Evolutionary conservation across 306 rosid genomes (phyloP).

Genomic region (Crotalaria pallida): DNA sequence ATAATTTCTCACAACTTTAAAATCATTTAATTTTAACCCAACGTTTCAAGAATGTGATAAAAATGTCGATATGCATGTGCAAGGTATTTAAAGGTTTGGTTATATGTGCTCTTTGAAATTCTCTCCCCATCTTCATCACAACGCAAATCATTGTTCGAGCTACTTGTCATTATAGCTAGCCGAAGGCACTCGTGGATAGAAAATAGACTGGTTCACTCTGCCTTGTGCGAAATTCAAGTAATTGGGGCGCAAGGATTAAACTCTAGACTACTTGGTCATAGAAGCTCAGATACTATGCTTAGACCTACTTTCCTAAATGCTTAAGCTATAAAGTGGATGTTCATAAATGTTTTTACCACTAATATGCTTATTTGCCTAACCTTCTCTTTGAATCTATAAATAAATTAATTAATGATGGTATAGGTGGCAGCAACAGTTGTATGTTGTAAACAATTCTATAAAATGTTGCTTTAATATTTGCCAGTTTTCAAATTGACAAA

Average conservation of each 20-base stretch:
- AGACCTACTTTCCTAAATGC: background rate
- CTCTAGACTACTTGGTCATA: background rate
- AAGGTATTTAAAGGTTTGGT: constrained; percentile 6
- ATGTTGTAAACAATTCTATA: background rate
- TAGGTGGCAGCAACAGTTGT: background rate
- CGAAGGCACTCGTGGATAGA: constrained; percentile 5
- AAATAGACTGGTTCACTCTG: background rate
- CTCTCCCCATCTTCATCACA: background rate
- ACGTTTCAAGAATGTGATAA: background rate
- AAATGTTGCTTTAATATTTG: constrained; percentile 3
- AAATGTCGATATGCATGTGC: constrained; percentile 9
- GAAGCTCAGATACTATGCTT: background rate
- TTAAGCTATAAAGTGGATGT: background rate
- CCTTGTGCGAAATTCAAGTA: background rate
- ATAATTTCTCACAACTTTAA: constrained; percentile 3
- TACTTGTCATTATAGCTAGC: background rate
- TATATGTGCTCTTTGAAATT: background rate
- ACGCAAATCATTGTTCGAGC: constrained; percentile 9
- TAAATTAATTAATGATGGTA: background rate
- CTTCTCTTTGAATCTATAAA: background rate
- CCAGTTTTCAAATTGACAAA: background rate
- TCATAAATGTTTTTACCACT: background rate
- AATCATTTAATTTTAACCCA: constrained; percentile 7
- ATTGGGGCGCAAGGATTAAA: background rate
- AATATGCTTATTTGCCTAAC: background rate